Conservation (phyloP, 2,329 filamentous ascomycete species). For the Colletotrichum destructivum region DNA sequence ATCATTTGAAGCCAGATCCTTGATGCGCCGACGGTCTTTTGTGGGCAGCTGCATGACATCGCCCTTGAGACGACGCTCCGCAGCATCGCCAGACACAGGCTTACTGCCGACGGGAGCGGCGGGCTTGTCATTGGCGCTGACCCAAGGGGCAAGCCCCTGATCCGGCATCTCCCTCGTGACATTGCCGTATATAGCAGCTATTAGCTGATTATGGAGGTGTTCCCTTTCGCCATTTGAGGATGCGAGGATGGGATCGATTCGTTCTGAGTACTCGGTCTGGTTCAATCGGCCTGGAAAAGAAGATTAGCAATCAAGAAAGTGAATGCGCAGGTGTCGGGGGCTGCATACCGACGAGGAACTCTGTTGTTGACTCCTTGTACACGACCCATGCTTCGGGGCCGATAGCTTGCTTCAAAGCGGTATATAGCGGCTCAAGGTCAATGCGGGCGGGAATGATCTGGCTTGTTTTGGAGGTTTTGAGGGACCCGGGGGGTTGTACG, state of each 20-base stretch:
- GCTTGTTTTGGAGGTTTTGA: constrained; percentile 71
- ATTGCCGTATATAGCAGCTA: constrained; percentile 78
- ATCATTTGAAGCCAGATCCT: constrained; percentile 74
- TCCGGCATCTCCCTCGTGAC: constrained; percentile 79
- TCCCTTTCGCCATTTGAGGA: constrained; percentile 72
- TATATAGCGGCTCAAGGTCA: constrained; percentile 77
- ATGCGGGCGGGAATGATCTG: constrained; percentile 77
- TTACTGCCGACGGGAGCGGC: constrained; percentile 70
- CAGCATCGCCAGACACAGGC: constrained; percentile 75
- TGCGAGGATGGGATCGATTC: constrained; percentile 72
- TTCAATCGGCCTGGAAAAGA: constrained; percentile 71
- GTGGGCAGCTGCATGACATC: constrained; percentile 81
- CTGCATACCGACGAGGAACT: constrained; percentile 73
- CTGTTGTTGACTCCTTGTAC: constrained; percentile 75
- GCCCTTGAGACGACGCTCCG: constrained; percentile 76
- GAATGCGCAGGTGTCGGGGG: constrained; percentile 10
- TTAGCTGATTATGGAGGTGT: constrained; percentile 78
- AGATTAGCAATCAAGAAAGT: constrained; percentile 2
- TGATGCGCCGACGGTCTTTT: constrained; percentile 76
- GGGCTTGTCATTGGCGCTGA: constrained; percentile 80
- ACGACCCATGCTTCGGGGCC: constrained; percentile 73
- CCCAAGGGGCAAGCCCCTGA: constrained; percentile 77
- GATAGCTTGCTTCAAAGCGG: constrained; percentile 72
- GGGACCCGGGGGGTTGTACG: constrained; percentile 63
- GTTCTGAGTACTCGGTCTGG: constrained; percentile 71